Evolutionary conservation across 768 basidiomycete genomes (phyloP).

Genomic region (Cystobasidiopsis lactophilus): DNA sequence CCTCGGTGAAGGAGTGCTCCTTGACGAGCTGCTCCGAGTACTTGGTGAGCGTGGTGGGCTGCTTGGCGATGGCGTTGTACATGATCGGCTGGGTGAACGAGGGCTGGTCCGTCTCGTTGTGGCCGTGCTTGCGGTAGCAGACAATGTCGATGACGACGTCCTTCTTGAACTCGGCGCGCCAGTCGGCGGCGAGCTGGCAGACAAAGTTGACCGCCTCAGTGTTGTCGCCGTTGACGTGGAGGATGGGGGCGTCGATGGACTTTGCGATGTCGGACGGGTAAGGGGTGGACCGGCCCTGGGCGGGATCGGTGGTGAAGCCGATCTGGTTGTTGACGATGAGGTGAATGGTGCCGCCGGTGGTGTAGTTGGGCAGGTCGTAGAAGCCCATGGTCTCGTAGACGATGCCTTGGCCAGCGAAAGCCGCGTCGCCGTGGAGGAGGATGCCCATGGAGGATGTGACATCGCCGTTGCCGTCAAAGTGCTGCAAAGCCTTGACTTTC

Average conservation of each 20-base stretch:
- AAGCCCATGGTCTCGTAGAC: constrained; percentile 99
- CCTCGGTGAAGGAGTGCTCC: constrained; percentile 80
- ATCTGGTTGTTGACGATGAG: constrained; percentile 98
- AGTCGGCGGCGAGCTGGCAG: constrained; percentile 92
- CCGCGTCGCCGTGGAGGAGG: constrained; percentile 89
- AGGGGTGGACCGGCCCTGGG: constrained; percentile 89
- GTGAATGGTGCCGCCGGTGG: constrained; percentile 94
- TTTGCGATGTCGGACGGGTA: constrained; percentile 98
- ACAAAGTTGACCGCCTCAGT: constrained; percentile 97
- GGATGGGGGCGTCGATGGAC: constrained; percentile 91
- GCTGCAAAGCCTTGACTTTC: constrained; percentile 91
- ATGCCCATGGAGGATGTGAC: constrained; percentile 64
- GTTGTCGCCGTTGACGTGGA: constrained; percentile 97
- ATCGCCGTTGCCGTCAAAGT: constrained; percentile 56
- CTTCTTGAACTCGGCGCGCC: constrained; percentile 93
- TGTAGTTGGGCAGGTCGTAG: constrained; percentile 81
- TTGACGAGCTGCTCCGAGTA: constrained; percentile 78
- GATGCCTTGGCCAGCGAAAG: constrained; percentile 92
- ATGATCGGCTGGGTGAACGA: constrained; percentile 82
- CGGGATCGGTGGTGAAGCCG: constrained; percentile 95
- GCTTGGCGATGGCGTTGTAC: constrained; percentile 63
- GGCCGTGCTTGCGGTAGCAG: constrained; percentile 92
- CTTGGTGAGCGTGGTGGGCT: constrained; percentile 61
- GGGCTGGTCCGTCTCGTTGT: constrained; percentile 98
- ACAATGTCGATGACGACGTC: constrained; percentile 97